Evolutionary conservation across 2,329 filamentous ascomycete genomes (phyloP).

Genomic region (Amphichorda felina): DNA sequence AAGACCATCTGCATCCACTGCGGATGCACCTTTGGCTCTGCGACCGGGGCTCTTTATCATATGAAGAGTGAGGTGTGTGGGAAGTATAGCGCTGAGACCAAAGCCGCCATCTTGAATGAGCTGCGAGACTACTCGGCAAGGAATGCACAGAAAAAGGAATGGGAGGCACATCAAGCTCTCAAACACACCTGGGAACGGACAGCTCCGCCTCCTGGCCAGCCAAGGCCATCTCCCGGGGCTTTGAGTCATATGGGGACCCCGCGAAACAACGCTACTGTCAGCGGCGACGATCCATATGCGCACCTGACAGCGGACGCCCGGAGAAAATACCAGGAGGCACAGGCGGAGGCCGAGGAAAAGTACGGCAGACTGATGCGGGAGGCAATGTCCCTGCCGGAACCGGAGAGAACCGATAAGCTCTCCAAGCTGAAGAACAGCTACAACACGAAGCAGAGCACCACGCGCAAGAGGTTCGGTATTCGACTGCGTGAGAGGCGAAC

Average conservation of each 20-base stretch:
- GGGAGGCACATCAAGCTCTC: slow-evolving; percentile 1
- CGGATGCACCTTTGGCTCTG: slow-evolving; percentile 28
- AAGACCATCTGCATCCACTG: slow-evolving; percentile 31
- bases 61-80: slow-evolving; percentile 32
- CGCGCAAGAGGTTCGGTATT: slow-evolving; percentile 47
- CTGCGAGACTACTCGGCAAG: background rate
- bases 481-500: slow-evolving; percentile 36
- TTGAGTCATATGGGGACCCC: too few species aligned
- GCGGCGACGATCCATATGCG: slow-evolving; percentile 26
- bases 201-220: too few species aligned
- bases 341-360: slow-evolving; percentile 16
- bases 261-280: too few species aligned
- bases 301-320: slow-evolving; percentile 22
- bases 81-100: slow-evolving; percentile 12
- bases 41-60: slow-evolving; percentile 32
- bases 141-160: background rate
- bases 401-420: slow-evolving; percentile 18
- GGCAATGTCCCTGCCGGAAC: slow-evolving; percentile 23
- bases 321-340: slow-evolving; percentile 8
- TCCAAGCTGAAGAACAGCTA: slow-evolving; percentile 37
- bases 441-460: slow-evolving; percentile 42
- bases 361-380: slow-evolving; percentile 30
- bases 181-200: too few species aligned
- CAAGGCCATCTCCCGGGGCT: too few species aligned
- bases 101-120: background rate